Evolutionary conservation across 2,329 filamentous ascomycete genomes (phyloP).

Genomic region (Claviceps sorghi): DNA sequence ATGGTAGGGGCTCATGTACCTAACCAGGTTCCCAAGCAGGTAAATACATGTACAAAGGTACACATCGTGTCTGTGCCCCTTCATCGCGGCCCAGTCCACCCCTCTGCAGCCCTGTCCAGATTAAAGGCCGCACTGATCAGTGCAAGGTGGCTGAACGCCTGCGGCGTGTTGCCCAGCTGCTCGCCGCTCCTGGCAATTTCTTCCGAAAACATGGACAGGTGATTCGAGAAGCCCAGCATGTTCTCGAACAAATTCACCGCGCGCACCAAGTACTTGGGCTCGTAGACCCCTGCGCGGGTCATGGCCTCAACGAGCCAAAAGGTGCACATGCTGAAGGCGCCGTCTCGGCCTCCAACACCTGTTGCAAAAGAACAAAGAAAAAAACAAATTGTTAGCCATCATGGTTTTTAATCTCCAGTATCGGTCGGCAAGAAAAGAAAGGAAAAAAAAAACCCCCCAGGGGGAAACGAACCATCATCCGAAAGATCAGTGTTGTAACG

Average conservation of each 20-base stretch:
- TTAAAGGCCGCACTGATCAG: constrained; percentile 68
- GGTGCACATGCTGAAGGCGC: constrained; percentile 68
- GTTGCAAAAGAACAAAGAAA: neutral
- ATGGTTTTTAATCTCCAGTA: neutral
- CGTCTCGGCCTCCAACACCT: constrained; percentile 62
- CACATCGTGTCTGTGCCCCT: too few species aligned
- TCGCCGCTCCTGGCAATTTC: constrained; percentile 63
- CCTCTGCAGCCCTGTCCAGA: constrained; percentile 37
- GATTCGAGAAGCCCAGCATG: constrained; percentile 62
- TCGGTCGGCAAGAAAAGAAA: neutral
- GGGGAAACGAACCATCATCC: constrained; percentile 42
- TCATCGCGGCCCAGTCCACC: constrained; percentile 10
- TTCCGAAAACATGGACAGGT: constrained; percentile 65
- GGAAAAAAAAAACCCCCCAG: too few species aligned
- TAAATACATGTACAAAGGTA: too few species aligned
- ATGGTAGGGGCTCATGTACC: too few species aligned
- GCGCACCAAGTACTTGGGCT: constrained; percentile 45
- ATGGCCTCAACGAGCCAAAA: constrained; percentile 73
- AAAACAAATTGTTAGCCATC: neutral
- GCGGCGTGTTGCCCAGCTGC: constrained; percentile 66
- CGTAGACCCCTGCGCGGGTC: constrained; percentile 51
- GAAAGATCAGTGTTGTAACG: constrained; percentile 56
- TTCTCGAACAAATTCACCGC: constrained; percentile 63
- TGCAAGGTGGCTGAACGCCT: constrained; percentile 64
- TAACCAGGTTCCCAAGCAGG: too few species aligned